Evolutionary conservation across 2,329 filamentous ascomycete genomes (phyloP), one percentile per base, ranked within the genome.

Genomic region (Colletotrichum abscissum): DNA sequence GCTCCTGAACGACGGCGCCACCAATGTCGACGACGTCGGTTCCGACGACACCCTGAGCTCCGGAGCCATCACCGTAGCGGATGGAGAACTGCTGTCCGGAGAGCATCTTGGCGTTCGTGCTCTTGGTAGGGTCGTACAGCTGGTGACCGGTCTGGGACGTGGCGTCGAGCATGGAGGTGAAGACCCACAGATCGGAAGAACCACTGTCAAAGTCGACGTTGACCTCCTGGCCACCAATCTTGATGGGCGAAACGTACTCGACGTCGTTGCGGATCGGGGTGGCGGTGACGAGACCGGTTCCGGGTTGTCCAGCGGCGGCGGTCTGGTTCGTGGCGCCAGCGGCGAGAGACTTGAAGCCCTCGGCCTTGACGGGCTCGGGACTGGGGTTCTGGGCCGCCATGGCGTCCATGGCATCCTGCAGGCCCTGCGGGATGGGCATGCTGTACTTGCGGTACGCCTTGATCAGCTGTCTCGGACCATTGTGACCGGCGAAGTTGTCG

Each of bases 141-240:
- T 76, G 77, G 81, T 93, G 92, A 52, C 86, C 86, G 33, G 79
- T 78, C 49, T 85, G 86, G 58, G 84, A 75, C 5, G 79, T 71
- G 1, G 82, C 67, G 1, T 87, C 79, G 49, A 94, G 87, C 67
- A 87, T 80, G 19, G 89, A 90, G 83, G 89, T 93, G 84, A 94
- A 93, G 26, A 93, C 89, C 92, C 92, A 95, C 84, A 94, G 86
- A 81, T 94, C 93, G 14, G 92, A 89, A 2, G 92, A 94, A 69
- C 93, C 93, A n/a, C 92, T 92, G 81, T 95, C 93, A 79, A 95
- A 93, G 80, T 94, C 90, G 79, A 95, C 83, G 78, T 91, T 90
- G 70, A 95, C 78, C 5, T 86, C 88, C 82, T 94, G 92, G 5
- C 91, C 91, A 73, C 93, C 93, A 75, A 95, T 88, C n/a, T 80